These are phyloP conservation scores for Sporothrix schenckii DNA, from an alignment of 2,329 filamentous ascomycete genomes.

Conservation along the genomic window DNA sequence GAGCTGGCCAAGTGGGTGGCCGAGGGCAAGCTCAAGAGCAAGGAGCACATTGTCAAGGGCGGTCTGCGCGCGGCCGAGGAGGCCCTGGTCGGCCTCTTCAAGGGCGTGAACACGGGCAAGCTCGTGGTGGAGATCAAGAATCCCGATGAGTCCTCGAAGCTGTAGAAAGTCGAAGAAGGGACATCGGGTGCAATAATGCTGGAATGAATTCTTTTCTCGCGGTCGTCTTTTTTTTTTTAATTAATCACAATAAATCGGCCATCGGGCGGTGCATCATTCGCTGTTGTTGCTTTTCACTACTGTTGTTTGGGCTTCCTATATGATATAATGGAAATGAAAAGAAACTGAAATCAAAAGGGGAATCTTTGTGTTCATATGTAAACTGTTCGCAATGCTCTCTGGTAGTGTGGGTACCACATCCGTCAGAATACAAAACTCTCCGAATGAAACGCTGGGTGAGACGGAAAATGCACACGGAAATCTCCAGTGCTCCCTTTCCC, in stretches of 20 bases:
- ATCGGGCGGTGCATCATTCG: neutral
- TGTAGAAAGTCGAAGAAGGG: constrained; percentile 28
- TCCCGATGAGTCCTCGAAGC: constrained; percentile 33
- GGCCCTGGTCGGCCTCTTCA: constrained; percentile 65
- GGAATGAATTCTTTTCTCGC: neutral
- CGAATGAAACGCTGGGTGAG: neutral
- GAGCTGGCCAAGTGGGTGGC: constrained; percentile 69
- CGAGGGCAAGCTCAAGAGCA: constrained; percentile 71
- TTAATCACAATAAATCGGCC: neutral
- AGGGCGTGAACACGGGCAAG: constrained; percentile 66
- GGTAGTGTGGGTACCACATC: neutral
- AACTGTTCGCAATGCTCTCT: neutral
- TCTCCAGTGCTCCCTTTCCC: neutral
- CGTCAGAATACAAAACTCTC: neutral
- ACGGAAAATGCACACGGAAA: neutral
- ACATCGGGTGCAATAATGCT: neutral
- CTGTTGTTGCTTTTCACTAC: neutral
- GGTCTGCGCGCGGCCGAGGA: constrained; percentile 66
- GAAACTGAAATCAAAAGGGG: neutral
- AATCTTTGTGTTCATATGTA: neutral
- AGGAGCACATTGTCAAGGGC: constrained; percentile 71
- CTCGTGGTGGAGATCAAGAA: constrained; percentile 38
- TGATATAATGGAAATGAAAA: neutral
- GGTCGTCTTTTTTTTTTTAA: neutral
- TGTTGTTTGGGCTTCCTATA: neutral